A percentile compares a stretch with the other conserved stretches of the same genome.
Evolutionary conservation across 352 stramenopile genomes (phyloP).

Genomic region (Globisporangium cylindrosporum): DNA sequence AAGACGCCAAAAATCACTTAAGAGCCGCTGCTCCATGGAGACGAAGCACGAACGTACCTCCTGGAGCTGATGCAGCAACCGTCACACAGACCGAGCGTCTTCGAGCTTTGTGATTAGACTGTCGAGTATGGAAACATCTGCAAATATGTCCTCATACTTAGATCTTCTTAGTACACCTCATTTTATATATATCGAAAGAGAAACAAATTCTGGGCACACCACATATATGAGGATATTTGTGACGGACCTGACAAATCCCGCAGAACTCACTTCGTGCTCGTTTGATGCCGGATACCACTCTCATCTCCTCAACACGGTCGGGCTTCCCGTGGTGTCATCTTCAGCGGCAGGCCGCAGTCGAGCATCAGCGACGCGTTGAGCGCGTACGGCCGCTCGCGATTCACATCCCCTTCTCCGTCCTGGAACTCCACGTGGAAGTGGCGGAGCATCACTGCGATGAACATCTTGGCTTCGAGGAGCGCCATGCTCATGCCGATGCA

Average conservation of each 20-base stretch:
- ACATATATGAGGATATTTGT: background rate
- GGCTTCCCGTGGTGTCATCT: conserved; percentile 28
- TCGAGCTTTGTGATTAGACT: too few species aligned
- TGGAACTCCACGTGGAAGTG: conserved; percentile 45
- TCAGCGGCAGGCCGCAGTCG: conserved; percentile 39
- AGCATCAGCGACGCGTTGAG: conserved; percentile 58
- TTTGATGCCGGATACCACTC: background rate
- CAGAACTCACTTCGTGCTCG: background rate
- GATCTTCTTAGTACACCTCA: too few species aligned
- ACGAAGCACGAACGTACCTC: conserved; percentile 20
- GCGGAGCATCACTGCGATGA: conserved; percentile 42
- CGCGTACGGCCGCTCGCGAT: conserved; percentile 37
- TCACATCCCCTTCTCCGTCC: conserved; percentile 23
- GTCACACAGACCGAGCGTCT: too few species aligned
- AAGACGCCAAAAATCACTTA: too few species aligned
- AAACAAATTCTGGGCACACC: background rate
- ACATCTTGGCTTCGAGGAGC: conserved; percentile 60
- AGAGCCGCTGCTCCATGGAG: too few species aligned
- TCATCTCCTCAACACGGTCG: background rate
- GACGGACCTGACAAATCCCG: background rate
- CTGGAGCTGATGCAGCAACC: conserved; percentile 21
- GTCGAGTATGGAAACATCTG: too few species aligned
- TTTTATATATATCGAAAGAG: background rate
- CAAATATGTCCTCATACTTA: too few species aligned
- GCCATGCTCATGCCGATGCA: conserved; percentile 78